Percentiles rank a stretch among this genome's conserved stretches.
These are phyloP conservation scores for Tieghemiomyces parasiticus DNA, from an alignment of 192 early-diverging fungal species.

Conservation along the genomic window DNA sequence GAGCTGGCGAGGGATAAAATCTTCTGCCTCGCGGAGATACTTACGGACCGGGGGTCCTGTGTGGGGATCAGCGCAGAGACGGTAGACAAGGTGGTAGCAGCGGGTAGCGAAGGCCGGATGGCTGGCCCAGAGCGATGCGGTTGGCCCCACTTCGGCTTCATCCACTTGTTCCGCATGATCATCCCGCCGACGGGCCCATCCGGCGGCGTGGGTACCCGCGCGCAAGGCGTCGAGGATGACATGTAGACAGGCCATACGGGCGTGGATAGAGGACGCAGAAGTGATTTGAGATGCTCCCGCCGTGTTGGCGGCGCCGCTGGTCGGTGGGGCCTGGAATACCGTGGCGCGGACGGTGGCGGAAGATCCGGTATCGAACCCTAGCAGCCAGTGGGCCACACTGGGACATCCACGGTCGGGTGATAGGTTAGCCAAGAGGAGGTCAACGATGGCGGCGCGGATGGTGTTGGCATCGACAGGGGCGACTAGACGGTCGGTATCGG, in stretches of 20 bases:
- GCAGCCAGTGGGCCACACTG: slow-evolving; percentile 75
- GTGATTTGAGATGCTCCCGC: too few relatives aligned
- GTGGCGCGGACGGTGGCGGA: slow-evolving; percentile 20
- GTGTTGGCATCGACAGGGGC: slow-evolving; percentile 27
- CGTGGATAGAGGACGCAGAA: too few relatives aligned
- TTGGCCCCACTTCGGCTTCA: slow-evolving; percentile 19
- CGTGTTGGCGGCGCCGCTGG: neutral
- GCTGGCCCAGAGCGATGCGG: slow-evolving; percentile 33
- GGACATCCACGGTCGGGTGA: slow-evolving; percentile 35
- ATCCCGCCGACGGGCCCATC: neutral
- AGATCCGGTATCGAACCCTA: slow-evolving; percentile 56
- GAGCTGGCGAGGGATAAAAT: slow-evolving; percentile 61
- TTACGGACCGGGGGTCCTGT: slow-evolving; percentile 58
- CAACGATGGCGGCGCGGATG: slow-evolving; percentile 69
- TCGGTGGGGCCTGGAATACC: slow-evolving; percentile 23
- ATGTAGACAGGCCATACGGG: slow-evolving; percentile 38
- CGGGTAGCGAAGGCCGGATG: slow-evolving; percentile 75
- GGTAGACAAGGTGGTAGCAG: slow-evolving; percentile 78
- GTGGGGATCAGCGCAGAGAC: slow-evolving; percentile 51
- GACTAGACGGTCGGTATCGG: slow-evolving; percentile 23
- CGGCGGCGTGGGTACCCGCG: slow-evolving; percentile 21
- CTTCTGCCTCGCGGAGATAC: slow-evolving; percentile 61
- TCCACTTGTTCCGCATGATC: too few relatives aligned
- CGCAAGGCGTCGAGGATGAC: slow-evolving; percentile 43
- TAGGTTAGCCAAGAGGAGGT: slow-evolving; percentile 69